Percentiles rank a stretch among this genome's conserved stretches.
Evolutionary conservation across 305 asterid genomes (phyloP).

Genomic region (Rubia tinctorum): DNA sequence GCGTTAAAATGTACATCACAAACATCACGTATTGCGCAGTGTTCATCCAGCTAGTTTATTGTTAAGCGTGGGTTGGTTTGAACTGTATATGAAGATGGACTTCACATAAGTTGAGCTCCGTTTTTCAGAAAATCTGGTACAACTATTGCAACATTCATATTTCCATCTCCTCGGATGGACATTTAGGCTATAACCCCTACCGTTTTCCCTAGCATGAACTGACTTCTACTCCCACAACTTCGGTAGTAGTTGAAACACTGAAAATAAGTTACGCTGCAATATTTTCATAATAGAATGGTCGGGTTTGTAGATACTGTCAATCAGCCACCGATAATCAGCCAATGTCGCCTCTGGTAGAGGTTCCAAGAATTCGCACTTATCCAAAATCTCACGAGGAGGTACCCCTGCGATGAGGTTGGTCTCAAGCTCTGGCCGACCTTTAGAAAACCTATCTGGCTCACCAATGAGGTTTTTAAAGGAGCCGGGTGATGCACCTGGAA

Average conservation of each 20-base stretch:
- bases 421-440: conserved; percentile 65
- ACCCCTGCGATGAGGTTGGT: conserved; percentile 61
- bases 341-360: conserved; percentile 65
- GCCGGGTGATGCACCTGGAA: conserved; percentile 75
- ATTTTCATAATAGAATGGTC: conserved; percentile 22
- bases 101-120: too few relatives aligned
- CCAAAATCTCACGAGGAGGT: conserved; percentile 70
- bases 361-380: conserved; percentile 73
- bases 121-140: too few relatives aligned
- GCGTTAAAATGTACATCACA: too few relatives aligned
- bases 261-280: conserved; percentile 26
- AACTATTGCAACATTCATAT: too few relatives aligned
- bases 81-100: too few relatives aligned
- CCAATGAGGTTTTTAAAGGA: conserved; percentile 34
- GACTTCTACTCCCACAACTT: not conserved
- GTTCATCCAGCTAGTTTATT: too few relatives aligned
- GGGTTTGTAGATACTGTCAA: conserved; percentile 46
- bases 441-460: conserved; percentile 27
- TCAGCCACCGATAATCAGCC: conserved; percentile 66
- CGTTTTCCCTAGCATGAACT: too few relatives aligned
- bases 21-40: too few relatives aligned
- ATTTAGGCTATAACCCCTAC: too few relatives aligned
- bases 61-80: too few relatives aligned
- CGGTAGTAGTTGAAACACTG: conserved; percentile 22
- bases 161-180: too few relatives aligned